Conservation (phyloP, 2,329 filamentous ascomycete species). For the Malbranchea cinnamomea region DNA sequence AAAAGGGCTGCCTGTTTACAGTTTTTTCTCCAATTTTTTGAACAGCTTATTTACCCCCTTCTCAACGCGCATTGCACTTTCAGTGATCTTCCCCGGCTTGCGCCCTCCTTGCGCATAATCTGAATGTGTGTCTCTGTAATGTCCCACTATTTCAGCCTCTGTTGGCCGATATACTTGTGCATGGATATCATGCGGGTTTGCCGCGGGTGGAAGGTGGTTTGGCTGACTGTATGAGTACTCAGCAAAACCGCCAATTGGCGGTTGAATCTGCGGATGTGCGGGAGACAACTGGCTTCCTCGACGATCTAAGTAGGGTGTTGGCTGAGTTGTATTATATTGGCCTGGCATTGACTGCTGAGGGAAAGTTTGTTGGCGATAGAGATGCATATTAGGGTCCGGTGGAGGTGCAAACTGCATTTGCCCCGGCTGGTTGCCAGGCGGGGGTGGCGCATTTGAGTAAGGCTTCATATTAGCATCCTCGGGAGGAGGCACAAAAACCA, state of each 20-base stretch:
- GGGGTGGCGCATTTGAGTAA: too few species aligned
- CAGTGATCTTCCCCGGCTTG: slow-evolving; percentile 12
- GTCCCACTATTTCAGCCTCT: slow-evolving; percentile 24
- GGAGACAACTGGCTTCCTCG: slow-evolving; percentile 1
- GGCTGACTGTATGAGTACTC: slow-evolving; percentile 28
- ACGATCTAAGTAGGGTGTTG: slow-evolving; percentile 8
- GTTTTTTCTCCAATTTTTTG: slow-evolving; percentile 22
- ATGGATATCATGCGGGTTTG: slow-evolving; percentile 28
- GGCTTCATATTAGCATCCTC: too few species aligned
- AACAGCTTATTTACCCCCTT: slow-evolving; percentile 21
- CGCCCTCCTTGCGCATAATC: slow-evolving; percentile 6
- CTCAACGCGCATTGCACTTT: slow-evolving; percentile 17
- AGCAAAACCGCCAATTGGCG: slow-evolving; percentile 24
- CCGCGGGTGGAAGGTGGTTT: slow-evolving; percentile 10
- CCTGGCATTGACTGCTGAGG: slow-evolving; percentile 6
- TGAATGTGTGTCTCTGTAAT: slow-evolving; percentile 20
- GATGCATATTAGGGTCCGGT: slow-evolving; percentile 21
- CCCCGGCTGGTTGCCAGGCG: too few species aligned
- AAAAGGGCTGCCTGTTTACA: slow-evolving; percentile 8
- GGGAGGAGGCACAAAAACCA: too few species aligned
- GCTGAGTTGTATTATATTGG: slow-evolving; percentile 5
- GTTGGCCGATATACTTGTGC: slow-evolving; percentile 33
- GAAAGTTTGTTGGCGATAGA: slow-evolving; percentile 19
- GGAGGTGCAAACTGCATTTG: slow-evolving; percentile 19
- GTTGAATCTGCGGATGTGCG: slow-evolving; percentile 10